phyloP scores from a whole-genome alignment of 257 asterid species.

The Salvia rosmarinus region DNA sequence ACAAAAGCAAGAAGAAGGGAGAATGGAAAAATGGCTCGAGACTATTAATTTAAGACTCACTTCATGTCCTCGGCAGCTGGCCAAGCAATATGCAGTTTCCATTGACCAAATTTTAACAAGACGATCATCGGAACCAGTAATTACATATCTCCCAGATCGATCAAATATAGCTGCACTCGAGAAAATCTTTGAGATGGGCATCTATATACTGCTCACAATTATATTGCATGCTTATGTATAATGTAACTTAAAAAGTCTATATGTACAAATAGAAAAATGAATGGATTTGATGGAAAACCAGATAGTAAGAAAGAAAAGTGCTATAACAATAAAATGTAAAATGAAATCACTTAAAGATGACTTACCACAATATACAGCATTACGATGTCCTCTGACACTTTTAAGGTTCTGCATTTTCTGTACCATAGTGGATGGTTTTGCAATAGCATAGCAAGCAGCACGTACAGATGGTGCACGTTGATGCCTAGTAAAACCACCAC shows the following conservation, averaged over 20 bases:
- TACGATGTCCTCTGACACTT: conserved; percentile 83
- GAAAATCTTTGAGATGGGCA: conserved; percentile 27
- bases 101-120: conserved; percentile 97
- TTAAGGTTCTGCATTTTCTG: conserved; percentile 84
- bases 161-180: conserved; percentile 79
- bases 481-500: conserved; percentile 94
- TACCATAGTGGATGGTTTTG: conserved; percentile 94
- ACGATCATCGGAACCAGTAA: conserved; percentile 98
- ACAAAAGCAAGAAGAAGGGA: conserved; percentile 31
- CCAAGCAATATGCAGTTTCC: conserved; percentile 98
- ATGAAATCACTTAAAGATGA: conserved; percentile 15
- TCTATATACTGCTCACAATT: conserved; percentile 25
- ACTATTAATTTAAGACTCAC: conserved; percentile 49
- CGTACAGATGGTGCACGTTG: conserved; percentile 88
- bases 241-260: conserved; percentile 12
- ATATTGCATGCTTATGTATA: conserved; percentile 16
- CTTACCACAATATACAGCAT: conserved; percentile 95
- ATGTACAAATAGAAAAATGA: conserved; percentile 2
- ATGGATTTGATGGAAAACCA: conserved; percentile 18
- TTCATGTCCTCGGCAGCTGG: conserved; percentile 98
- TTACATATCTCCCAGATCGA: conserved; percentile 91
- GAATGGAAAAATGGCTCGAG: conserved; percentile 22
- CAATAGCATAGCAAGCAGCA: conserved; percentile 92
- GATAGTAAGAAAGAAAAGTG: conserved; percentile 19
- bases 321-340: conserved; percentile 9